Evolutionary conservation across 1,284 basidiomycete species (phyloP).

Genomic region (Singerocomus inundabilis): DNA sequence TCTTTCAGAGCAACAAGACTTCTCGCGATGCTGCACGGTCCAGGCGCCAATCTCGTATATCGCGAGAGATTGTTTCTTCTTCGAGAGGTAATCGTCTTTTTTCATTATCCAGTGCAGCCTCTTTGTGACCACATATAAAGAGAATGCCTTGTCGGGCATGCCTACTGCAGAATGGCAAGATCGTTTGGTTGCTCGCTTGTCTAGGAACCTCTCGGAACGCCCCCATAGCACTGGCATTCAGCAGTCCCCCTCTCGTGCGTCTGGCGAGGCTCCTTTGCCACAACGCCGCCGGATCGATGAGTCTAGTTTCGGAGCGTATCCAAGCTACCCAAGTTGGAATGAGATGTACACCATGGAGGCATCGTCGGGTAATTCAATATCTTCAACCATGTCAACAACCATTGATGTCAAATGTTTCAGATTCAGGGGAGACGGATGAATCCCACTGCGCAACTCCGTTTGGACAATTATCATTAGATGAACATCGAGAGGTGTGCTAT

Average conservation of each 20-base stretch:
- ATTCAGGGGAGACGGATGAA: constrained; percentile 28
- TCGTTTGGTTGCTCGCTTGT: constrained; percentile 55
- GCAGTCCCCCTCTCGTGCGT: constrained; percentile 14
- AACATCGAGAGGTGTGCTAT: constrained; percentile 65
- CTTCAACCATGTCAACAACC: neutral
- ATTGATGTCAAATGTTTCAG: constrained; percentile 10
- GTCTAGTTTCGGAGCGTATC: constrained; percentile 10
- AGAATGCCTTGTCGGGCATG: constrained; percentile 55
- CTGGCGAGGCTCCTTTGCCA: constrained; percentile 34
- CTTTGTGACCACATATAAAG: constrained; percentile 35
- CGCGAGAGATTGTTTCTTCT: constrained; percentile 72
- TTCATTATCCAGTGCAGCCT: constrained; percentile 2
- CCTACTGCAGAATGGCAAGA: constrained; percentile 80
- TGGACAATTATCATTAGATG: constrained; percentile 79
- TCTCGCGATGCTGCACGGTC: constrained; percentile 59
- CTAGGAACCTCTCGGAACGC: constrained; percentile 30
- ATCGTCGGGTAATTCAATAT: constrained; percentile 32
- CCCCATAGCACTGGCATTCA: constrained; percentile 19
- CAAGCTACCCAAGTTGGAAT: constrained; percentile 43
- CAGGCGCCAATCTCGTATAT: constrained; percentile 70
- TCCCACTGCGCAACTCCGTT: constrained; percentile 40
- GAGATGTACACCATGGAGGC: constrained; percentile 55
- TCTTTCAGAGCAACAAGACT: constrained; percentile 58
- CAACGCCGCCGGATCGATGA: constrained; percentile 44
- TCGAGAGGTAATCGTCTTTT: constrained; percentile 46